Conservation (phyloP, 768 basidiomycete genomes). For the Exsudoporus frostii region DNA sequence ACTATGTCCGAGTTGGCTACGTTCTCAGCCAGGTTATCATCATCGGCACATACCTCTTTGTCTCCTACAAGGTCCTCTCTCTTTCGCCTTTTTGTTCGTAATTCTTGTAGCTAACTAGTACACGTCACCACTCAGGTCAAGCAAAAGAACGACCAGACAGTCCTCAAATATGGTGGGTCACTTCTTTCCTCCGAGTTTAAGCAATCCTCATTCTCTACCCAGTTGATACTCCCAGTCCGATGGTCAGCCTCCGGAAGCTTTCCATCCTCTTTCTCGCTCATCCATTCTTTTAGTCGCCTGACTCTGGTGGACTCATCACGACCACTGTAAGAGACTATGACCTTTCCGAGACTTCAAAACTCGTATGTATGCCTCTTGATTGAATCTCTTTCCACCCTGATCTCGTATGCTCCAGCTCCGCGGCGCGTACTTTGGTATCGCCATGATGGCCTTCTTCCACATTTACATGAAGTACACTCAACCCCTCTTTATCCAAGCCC, state of each 20-base stretch:
- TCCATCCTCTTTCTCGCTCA: background rate
- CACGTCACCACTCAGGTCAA: slow-evolving; percentile 60
- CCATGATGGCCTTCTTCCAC: slow-evolving; percentile 92
- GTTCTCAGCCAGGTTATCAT: slow-evolving; percentile 68
- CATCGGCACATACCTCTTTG: slow-evolving; percentile 76
- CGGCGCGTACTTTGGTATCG: slow-evolving; percentile 67
- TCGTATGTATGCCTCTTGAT: slow-evolving; percentile 45
- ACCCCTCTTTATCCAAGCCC: slow-evolving; percentile 90
- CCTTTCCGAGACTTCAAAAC: slow-evolving; percentile 81
- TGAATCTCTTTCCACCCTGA: background rate
- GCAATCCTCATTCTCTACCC: slow-evolving; percentile 3
- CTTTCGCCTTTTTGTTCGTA: background rate
- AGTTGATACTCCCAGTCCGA: slow-evolving; percentile 76
- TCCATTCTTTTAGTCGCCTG: slow-evolving; percentile 44
- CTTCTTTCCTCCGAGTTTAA: background rate
- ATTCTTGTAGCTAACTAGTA: background rate
- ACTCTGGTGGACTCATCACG: slow-evolving; percentile 73
- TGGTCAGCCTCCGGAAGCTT: slow-evolving; percentile 47
- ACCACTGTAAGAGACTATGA: slow-evolving; percentile 95
- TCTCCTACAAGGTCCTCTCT: slow-evolving; percentile 58
- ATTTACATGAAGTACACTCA: slow-evolving; percentile 94
- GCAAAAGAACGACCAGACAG: slow-evolving; percentile 92
- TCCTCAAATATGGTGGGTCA: slow-evolving; percentile 86
- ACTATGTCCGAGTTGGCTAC: slow-evolving; percentile 83
- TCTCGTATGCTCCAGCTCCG: slow-evolving; percentile 44